Percentiles rank a stretch among this genome's conserved stretches.
These are phyloP conservation scores for Blastomyces gilchristii DNA, from an alignment of 2,329 filamentous ascomycete species.

Conservation along the genomic window DNA sequence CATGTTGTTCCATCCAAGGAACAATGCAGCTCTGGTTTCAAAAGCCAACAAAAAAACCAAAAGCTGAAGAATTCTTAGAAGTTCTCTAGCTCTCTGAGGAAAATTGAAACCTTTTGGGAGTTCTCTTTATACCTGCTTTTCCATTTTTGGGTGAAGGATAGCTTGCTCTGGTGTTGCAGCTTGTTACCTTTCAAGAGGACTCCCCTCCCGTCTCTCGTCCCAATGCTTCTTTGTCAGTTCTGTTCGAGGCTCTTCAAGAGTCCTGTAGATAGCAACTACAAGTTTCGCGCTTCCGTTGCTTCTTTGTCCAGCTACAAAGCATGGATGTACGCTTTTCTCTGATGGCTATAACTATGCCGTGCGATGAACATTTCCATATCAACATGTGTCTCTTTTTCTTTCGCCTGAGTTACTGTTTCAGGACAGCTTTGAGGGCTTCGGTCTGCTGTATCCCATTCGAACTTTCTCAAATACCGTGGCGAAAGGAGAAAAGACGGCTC, in stretches of 20 bases:
- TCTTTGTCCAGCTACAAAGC: not conserved
- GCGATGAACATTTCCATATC: not conserved
- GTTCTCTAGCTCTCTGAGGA: not conserved
- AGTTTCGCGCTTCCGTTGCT: not conserved
- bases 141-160: not conserved
- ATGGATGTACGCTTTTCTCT: not conserved
- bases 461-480: not conserved
- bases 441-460: not conserved
- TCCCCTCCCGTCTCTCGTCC: not conserved
- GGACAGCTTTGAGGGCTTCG: not conserved
- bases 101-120: not conserved
- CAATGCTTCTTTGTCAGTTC: conserved; percentile 1
- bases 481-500: not conserved
- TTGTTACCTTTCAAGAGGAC: not conserved
- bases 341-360: conserved; percentile 2
- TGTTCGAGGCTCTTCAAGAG: not conserved
- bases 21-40: conserved; percentile 4
- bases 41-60: not conserved
- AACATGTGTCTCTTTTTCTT: not conserved
- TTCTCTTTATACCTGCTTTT: not conserved
- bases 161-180: not conserved
- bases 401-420: not conserved
- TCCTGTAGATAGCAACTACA: not conserved
- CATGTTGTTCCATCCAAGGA: not conserved
- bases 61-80: not conserved